These are phyloP conservation scores for Nitzschia putrida DNA, from an alignment of 108 stramenopile species.

Conservation along the genomic window DNA sequence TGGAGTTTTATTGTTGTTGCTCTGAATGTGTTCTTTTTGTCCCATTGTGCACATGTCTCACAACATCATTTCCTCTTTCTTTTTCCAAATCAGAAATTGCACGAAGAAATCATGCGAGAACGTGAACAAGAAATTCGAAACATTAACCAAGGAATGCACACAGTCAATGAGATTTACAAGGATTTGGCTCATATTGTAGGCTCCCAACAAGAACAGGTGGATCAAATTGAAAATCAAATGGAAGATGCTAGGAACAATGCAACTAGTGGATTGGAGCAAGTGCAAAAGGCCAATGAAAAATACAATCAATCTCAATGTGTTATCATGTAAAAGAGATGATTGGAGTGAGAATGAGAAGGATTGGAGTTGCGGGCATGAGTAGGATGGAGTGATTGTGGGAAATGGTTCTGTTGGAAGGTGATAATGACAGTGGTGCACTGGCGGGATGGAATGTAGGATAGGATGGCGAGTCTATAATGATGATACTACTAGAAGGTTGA, in stretches of 20 bases:
- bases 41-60: no score
- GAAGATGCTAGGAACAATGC: constrained; percentile 76
- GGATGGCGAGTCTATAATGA: no score
- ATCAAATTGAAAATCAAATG: constrained; percentile 85
- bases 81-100: constrained; percentile 60
- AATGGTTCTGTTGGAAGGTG: no score
- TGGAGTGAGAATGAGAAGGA: neutral
- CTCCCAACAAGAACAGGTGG: constrained; percentile 83
- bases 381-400: neutral
- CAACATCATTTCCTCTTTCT: no score
- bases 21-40: no score
- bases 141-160: constrained; percentile 87
- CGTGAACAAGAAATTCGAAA: constrained; percentile 86
- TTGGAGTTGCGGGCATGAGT: neutral
- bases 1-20: no score
- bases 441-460: no score
- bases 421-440: no score
- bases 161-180: constrained; percentile 92
- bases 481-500: no score
- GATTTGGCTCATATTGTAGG: constrained; percentile 86
- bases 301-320: constrained; percentile 27
- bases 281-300: constrained; percentile 67
- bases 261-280: constrained; percentile 76
- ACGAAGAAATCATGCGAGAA: constrained; percentile 86
- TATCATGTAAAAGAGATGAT: constrained; percentile 27